Evolutionary conservation across 306 rosid genomes (phyloP), one percentile per base, ranked within the genome.

Genomic region (Citrullus mucosospermus): DNA sequence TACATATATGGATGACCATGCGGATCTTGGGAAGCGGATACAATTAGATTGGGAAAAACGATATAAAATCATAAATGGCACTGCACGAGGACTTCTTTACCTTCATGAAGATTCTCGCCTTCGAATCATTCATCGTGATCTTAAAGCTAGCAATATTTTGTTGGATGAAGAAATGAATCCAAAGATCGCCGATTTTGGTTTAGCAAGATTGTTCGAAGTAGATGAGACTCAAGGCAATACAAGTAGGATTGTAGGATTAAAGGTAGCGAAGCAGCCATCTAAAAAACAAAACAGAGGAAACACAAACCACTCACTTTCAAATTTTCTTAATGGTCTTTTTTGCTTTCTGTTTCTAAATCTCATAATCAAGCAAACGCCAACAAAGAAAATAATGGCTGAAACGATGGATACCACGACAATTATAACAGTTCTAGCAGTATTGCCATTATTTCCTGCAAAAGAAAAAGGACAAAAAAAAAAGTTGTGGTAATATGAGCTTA

Each of bases 101-200:
- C 76, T 71, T 14, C 76, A 71, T 9, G 76, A 71, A 50, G 77
- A 72, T 50, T 72, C 77, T 25, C 77, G 60, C 3, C 60, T 48
- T 15, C 77, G 77, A 50, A 72, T 72, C 16, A 72, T 72, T 6
- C 77, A 72, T 25, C 77, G 77, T 46, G 77, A 72, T 25, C 59
- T 72, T 28, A 72, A 72, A 72, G 77, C 59, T 72, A 72, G 77
- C 2, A 72, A 72, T 50, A 50, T 72, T 25, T 16, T 72, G 77
- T 50, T 72, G 4, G 60, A 72, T 16, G 60, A 1, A 5, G 39
- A 71, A 48, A 44, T 71, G 57, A 71, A 71, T 71, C 58, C 76
- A 25, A 71, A 71, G 12, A 71, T 71, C 13, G 76, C 58, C 0
- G 76, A 71, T 71, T 71, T 71, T 71, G 76, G 76, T 13, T 15